Evolutionary conservation across 192 early-diverging fungal genomes (phyloP).

Genomic region (Pilaira anomala): DNA sequence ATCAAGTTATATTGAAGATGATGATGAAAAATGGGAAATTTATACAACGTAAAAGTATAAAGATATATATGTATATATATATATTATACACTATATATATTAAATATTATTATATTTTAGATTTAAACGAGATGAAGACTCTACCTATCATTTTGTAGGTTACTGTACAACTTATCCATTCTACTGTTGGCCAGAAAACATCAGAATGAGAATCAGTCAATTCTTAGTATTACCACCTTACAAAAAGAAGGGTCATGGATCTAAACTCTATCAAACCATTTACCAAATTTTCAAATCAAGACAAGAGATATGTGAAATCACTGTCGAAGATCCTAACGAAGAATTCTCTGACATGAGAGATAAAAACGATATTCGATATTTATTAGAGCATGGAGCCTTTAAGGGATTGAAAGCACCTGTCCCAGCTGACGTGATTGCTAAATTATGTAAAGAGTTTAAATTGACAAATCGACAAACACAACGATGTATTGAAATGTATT

Average conservation of each 20-base stretch:
- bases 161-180: constrained; percentile 85
- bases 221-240: constrained; percentile 91
- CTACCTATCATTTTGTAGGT: constrained; percentile 72
- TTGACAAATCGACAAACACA: constrained; percentile 78
- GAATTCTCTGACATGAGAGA: constrained; percentile 85
- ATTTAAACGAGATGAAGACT: constrained; percentile 56
- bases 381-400: constrained; percentile 57
- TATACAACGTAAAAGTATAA: constrained; percentile 50
- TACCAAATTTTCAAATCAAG: constrained; percentile 50
- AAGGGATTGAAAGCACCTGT: constrained; percentile 64
- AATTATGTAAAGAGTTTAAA: constrained; percentile 63
- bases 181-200: constrained; percentile 75
- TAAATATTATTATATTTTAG: constrained; percentile 18
- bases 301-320: constrained; percentile 54
- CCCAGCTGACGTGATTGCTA: constrained; percentile 37
- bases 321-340: constrained; percentile 94
- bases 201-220: constrained; percentile 88
- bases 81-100: neutral
- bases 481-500: constrained; percentile 79
- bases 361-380: constrained; percentile 68
- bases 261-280: constrained; percentile 62
- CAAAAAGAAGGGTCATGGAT: constrained; percentile 81
- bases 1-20: constrained; percentile 77
- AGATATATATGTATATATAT: too few relatives aligned
- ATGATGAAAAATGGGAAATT: constrained; percentile 82